Evolutionary conservation across 2,329 filamentous ascomycete species (phyloP), one percentile per base, ranked within the genome.

Genomic region (Colletotrichum echinochloae): DNA sequence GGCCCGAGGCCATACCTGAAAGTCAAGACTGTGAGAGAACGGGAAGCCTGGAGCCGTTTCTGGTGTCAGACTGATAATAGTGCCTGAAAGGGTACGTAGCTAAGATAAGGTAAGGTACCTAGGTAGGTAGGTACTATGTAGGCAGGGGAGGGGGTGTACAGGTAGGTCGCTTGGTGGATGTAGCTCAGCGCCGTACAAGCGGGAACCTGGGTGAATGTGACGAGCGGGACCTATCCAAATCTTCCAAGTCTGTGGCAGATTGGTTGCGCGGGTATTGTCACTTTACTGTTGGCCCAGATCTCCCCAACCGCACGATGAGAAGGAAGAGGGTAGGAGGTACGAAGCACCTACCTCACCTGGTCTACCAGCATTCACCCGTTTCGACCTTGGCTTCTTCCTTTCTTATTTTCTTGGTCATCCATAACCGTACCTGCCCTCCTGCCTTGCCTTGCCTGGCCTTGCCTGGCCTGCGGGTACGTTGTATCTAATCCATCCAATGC

Each of bases 401-500:
- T 33, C 59, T 23, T n/a, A 39, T 28, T 61, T 51, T 39, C n/a
- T 30, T 61, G 33, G 30, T 20, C 30, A 51, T 61, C 30, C 30
- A 51, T 28, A 28, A 28, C 30, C 46, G 48, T 51, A 49, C 52
- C 52, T 55, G 20, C 8, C 12, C 48, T 49, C 49, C 16, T 52
- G 26, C 48, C 54, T 23, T 57, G 9, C 35, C 54, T 57, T 57
- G 23, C 55, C 35, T 41, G 28, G 23, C 55, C 12, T 26, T 16
- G 23, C 54, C 54, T 55, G 20, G 35, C 33, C 55, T 57, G 37
- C 33, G 33, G 52, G n/a, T 37, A 55, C 52, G 37, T n/a, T n/a
- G 52, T 37, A 35, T 46, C 30, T 39, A 39, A 51, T 39, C 59
- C 59, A 48, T 51, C 59, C 59, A 61, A 48, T 61, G 59, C 52